These are phyloP conservation scores for Loxodes magnus DNA, from an alignment of 73 alveolate genomes.

Conservation along the genomic window DNA sequence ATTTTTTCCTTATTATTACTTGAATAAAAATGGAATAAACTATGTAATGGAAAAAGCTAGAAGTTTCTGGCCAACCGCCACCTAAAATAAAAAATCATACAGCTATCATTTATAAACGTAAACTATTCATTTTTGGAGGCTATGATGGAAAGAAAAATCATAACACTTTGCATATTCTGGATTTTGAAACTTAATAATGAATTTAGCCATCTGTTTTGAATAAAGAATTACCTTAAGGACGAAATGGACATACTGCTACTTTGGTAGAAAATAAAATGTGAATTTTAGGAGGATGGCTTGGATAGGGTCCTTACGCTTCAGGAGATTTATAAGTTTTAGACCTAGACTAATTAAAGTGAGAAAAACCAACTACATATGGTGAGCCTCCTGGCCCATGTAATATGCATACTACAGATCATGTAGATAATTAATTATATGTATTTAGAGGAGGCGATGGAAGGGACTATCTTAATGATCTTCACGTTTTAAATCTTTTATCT, in stretches of 20 bases:
- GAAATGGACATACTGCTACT: conserved; percentile 91
- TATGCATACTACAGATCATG: conserved; percentile 79
- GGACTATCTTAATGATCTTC: conserved; percentile 76
- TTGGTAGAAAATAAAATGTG: conserved; percentile 52
- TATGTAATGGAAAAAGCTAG: neutral
- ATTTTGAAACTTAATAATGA: conserved; percentile 38
- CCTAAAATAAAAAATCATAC: conserved; percentile 61
- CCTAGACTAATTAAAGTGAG: conserved; percentile 41
- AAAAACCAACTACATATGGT: conserved; percentile 43
- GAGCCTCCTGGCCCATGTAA: conserved; percentile 81
- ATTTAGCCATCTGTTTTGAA: conserved; percentile 25
- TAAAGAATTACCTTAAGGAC: conserved; percentile 65
- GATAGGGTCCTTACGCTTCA: conserved; percentile 67
- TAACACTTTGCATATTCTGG: conserved; percentile 41
- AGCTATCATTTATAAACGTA: conserved; percentile 46
- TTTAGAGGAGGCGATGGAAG: conserved; percentile 92
- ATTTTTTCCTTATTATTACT: too few species aligned
- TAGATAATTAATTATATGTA: conserved; percentile 51
- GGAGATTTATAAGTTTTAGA: conserved; percentile 67
- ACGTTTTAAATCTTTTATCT: conserved; percentile 36
- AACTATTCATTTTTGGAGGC: conserved; percentile 75
- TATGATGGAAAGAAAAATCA: conserved; percentile 73
- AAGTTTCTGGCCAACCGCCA: neutral
- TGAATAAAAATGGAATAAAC: too few species aligned
- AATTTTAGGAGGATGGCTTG: conserved; percentile 85